These are phyloP conservation scores for Debaryomycetaceae sp. DNA, from an alignment of 1,139 yeast genomes.

Conservation along the genomic window DNA sequence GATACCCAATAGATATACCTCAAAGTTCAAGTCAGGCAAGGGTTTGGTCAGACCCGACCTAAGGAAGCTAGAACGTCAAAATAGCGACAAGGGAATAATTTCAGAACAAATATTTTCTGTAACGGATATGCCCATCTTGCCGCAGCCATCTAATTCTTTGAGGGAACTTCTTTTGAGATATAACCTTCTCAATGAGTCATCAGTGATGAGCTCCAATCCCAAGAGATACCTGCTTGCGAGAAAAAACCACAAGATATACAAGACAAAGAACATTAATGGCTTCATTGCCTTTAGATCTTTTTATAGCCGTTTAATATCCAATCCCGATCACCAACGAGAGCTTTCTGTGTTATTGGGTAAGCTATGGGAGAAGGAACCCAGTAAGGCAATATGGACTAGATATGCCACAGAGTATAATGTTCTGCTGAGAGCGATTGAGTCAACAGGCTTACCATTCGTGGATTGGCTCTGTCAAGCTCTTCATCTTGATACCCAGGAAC, in stretches of 20 bases:
- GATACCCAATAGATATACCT: slow-evolving; percentile 6
- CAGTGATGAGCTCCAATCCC: not conserved
- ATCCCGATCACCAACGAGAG: slow-evolving; percentile 19
- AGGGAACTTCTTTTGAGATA: slow-evolving; percentile 6
- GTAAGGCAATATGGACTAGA: slow-evolving; percentile 25
- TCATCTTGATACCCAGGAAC: slow-evolving; percentile 1
- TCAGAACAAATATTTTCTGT: slow-evolving; percentile 6
- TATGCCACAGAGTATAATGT: slow-evolving; percentile 29
- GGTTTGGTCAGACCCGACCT: not conserved
- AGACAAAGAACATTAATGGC: slow-evolving; percentile 19
- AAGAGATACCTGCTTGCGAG: not conserved
- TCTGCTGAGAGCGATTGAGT: slow-evolving; percentile 1
- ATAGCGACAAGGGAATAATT: not conserved
- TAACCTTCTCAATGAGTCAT: slow-evolving; percentile 4
- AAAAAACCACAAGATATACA: not conserved
- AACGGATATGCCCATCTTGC: slow-evolving; percentile 7
- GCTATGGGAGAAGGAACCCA: slow-evolving; percentile 26
- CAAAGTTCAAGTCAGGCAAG: slow-evolving; percentile 4
- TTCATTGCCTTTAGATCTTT: slow-evolving; percentile 36
- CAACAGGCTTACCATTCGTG: slow-evolving; percentile 13
- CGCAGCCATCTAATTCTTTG: slow-evolving; percentile 7
- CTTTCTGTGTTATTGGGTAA: slow-evolving; percentile 22
- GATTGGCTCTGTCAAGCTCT: slow-evolving; percentile 16
- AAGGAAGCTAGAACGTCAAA: not conserved
- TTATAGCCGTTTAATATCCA: slow-evolving; percentile 23